A percentile compares a stretch with the other conserved stretches of the same genome.
These are phyloP conservation scores for Nakazawaea wickerhamii DNA, from an alignment of 805 yeast genomes.

Conservation along the genomic window DNA sequence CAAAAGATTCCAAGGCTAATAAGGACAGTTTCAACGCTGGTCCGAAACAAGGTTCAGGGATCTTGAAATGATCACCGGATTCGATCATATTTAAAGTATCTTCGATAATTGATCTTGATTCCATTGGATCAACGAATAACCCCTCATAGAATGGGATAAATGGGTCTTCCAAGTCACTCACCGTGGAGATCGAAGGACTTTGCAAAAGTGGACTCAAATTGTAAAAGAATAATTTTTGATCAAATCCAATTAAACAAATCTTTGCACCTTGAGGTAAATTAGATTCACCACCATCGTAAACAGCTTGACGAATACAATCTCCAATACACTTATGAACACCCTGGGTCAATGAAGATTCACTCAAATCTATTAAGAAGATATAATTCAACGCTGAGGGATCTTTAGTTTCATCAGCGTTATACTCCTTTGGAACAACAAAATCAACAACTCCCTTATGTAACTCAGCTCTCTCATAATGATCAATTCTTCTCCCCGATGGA, in stretches of 20 bases:
- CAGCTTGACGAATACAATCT: slow-evolving; percentile 60
- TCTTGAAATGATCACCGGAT: slow-evolving; percentile 32
- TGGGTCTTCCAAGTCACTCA: slow-evolving; percentile 69
- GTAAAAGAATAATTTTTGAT: slow-evolving; percentile 66
- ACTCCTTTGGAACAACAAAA: slow-evolving; percentile 67
- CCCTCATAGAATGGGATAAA: slow-evolving; percentile 80
- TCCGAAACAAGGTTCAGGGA: slow-evolving; percentile 69
- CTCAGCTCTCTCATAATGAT: slow-evolving; percentile 65
- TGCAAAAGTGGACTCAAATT: slow-evolving; percentile 53
- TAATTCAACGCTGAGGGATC: slow-evolving; percentile 52
- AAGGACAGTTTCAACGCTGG: slow-evolving; percentile 70
- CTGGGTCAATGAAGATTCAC: slow-evolving; percentile 50
- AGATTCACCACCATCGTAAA: slow-evolving; percentile 29
- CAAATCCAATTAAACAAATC: slow-evolving; percentile 72
- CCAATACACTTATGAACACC: slow-evolving; percentile 60
- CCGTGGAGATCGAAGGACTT: slow-evolving; percentile 51
- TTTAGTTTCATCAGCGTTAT: slow-evolving; percentile 43
- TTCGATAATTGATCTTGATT: slow-evolving; percentile 58
- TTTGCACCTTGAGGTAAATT: slow-evolving; percentile 38
- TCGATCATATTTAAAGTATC: slow-evolving; percentile 62
- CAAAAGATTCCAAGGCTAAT: slow-evolving; percentile 52
- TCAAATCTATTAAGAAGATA: slow-evolving; percentile 69
- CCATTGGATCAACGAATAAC: slow-evolving; percentile 72
- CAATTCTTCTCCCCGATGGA: slow-evolving; percentile 55
- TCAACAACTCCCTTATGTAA: slow-evolving; percentile 82